Conservation (phyloP, 257 asterid species). For the Capsicum baccatum region DNA sequence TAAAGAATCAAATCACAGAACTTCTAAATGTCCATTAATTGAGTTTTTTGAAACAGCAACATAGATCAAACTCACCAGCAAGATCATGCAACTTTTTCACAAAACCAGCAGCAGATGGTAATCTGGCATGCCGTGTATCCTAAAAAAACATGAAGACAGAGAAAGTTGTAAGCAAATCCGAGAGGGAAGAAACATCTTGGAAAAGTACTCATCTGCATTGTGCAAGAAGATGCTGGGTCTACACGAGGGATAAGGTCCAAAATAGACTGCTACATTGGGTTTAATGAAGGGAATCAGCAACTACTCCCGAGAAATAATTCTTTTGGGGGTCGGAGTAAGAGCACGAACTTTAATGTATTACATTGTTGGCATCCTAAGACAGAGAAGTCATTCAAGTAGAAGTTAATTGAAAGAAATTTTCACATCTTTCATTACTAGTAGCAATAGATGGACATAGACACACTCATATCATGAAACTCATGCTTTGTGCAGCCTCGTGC, state of each 20-base stretch:
- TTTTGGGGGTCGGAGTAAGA: background rate
- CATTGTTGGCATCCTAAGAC: background rate
- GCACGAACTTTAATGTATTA: background rate
- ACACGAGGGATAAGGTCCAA: conserved; percentile 24
- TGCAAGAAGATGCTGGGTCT: no score
- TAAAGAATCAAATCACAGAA: conserved; percentile 37
- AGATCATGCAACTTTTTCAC: conserved; percentile 91
- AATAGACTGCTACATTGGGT: background rate
- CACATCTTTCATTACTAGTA: conserved; percentile 21
- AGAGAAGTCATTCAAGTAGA: conserved; percentile 17
- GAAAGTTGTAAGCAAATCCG: conserved; percentile 17
- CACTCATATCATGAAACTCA: conserved; percentile 6
- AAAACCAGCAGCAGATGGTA: conserved; percentile 91
- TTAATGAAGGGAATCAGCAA: conserved; percentile 5
- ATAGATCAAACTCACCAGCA: conserved; percentile 62
- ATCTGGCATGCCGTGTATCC: conserved; percentile 81
- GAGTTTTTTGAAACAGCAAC: conserved; percentile 10
- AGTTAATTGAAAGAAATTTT: conserved; percentile 15
- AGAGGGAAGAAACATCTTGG: conserved; percentile 19
- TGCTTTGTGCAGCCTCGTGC: conserved; percentile 3
- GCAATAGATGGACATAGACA: background rate
- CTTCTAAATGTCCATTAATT: conserved; percentile 29
- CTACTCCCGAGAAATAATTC: conserved; percentile 13
- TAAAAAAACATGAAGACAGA: conserved; percentile 39
- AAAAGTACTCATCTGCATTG: conserved; percentile 18